Conservation (phyloP, 805 yeast genomes). For the Candida ponderosae region DNA sequence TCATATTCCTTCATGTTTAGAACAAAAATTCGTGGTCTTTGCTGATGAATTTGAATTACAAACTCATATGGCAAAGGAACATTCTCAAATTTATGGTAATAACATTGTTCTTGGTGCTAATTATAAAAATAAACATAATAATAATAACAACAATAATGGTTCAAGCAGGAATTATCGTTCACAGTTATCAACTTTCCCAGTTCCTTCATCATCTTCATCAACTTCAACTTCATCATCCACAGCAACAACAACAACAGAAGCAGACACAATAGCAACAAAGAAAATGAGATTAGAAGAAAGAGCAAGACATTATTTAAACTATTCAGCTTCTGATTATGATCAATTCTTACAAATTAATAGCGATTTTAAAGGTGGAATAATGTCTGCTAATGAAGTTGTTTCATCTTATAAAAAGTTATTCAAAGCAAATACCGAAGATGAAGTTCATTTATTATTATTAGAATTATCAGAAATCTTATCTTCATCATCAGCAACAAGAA, state of each 20-base stretch:
- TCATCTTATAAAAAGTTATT: constrained; percentile 43
- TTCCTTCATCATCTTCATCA: constrained; percentile 11
- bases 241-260: constrained; percentile 17
- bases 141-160: constrained; percentile 5
- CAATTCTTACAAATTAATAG: constrained; percentile 43
- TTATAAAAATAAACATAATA: constrained; percentile 16
- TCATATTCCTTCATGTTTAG: constrained; percentile 68
- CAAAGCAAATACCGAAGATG: constrained; percentile 29
- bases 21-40: constrained; percentile 87
- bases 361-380: constrained; percentile 34
- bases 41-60: constrained; percentile 77
- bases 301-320: constrained; percentile 70
- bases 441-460: constrained; percentile 46
- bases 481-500: constrained; percentile 5
- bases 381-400: constrained; percentile 42
- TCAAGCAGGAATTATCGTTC: constrained; percentile 36
- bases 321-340: constrained; percentile 37
- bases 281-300: constrained; percentile 69
- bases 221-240: constrained; percentile 10
- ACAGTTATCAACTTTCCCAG: constrained; percentile 57
- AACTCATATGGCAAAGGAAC: constrained; percentile 83
- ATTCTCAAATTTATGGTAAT: constrained; percentile 34
- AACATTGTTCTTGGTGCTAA: constrained; percentile 33
- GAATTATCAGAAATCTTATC: constrained; percentile 56
- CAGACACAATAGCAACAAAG: constrained; percentile 37